Evolutionary conservation across 495 filamentous ascomycete species (phyloP), one percentile per base, ranked within the genome.

Genomic region (Tricharina praecox): DNA sequence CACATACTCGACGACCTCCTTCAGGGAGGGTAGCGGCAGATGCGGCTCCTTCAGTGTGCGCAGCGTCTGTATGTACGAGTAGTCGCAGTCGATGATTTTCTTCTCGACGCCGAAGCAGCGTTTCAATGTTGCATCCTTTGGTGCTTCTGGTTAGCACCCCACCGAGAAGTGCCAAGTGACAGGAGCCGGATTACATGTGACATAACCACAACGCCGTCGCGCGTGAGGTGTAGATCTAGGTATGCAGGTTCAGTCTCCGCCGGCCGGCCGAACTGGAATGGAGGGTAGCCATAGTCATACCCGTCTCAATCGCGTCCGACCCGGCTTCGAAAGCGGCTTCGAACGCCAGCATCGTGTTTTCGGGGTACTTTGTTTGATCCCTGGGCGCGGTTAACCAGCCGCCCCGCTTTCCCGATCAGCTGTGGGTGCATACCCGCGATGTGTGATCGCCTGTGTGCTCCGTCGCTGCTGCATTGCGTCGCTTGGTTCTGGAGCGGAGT

Each of bases 341-440:
- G 64, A 94, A 90, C 5, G 82, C 82, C 11, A 64, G 68, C 68
- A 94, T 73, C 2, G 82, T 80, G 62, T 96, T 96, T 64, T 96
- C 88, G 0, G 88, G 85, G 53, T 73, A 82, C 30, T 70, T 68
- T 0, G 71, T 75, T 56, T 81, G 25, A 38, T 18, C 4, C 19
- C 11, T 23, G 0, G 21, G 41, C 32, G 40, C 24, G 18, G 34
- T 9, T 45, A 44, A 13, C 10, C 16, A 2, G 10, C 2, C 8
- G 10, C 2, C 13, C 25, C 15, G 21, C 30, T 21, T 23, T 15
- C 35, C 24, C 18, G 9, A 33, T 24, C 33, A 44, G 32, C 10
- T 24, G n/a, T 9, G 47, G 2, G 16, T 34, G 18, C 50, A 24
- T 78, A 90, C 1, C 88, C 88, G 20, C 88, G 73, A 66, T 96